Evolutionary conservation across 495 filamentous ascomycete species (phyloP).

Genomic region (Lasiosphaeriaceae sp.): DNA sequence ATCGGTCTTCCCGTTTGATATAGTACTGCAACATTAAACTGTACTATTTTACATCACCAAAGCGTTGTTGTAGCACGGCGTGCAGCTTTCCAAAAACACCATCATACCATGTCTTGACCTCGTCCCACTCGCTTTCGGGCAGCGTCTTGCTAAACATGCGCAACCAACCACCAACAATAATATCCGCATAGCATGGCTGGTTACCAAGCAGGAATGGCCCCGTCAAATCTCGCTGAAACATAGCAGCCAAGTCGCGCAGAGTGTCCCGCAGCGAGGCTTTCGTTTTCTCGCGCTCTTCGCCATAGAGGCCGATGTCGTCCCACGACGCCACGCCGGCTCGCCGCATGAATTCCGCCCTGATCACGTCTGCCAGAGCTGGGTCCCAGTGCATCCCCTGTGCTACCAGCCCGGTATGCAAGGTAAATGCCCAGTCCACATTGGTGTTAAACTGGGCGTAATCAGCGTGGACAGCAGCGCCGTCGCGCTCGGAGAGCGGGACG

Average conservation of each 20-base stretch:
- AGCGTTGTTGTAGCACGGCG: too few species aligned
- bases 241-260: constrained; percentile 42
- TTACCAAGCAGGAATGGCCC: constrained; percentile 52
- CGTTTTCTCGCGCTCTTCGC: constrained; percentile 40
- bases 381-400: constrained; percentile 40
- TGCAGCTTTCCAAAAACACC: constrained; percentile 44
- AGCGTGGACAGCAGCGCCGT: constrained; percentile 8
- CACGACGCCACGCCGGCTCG: constrained; percentile 42
- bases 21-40: too few species aligned
- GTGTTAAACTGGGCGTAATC: constrained; percentile 43
- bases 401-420: constrained; percentile 31
- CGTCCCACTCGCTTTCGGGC: constrained; percentile 46
- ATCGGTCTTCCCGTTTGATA: too few species aligned
- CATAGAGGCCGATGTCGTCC: constrained; percentile 43
- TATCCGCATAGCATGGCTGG: constrained; percentile 53
- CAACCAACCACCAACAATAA: constrained; percentile 61
- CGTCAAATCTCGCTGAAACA: constrained; percentile 25
- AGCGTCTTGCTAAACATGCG: constrained; percentile 37
- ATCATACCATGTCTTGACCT: constrained; percentile 48
- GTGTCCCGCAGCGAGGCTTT: constrained; percentile 32
- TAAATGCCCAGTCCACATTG: constrained; percentile 50
- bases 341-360: constrained; percentile 42
- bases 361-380: constrained; percentile 35
- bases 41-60: constrained; percentile 35
- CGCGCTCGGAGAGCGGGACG: constrained; percentile 28